These are phyloP conservation scores for Phialophora verrucosa DNA, from an alignment of 2,329 filamentous ascomycete genomes.

Conservation along the genomic window DNA sequence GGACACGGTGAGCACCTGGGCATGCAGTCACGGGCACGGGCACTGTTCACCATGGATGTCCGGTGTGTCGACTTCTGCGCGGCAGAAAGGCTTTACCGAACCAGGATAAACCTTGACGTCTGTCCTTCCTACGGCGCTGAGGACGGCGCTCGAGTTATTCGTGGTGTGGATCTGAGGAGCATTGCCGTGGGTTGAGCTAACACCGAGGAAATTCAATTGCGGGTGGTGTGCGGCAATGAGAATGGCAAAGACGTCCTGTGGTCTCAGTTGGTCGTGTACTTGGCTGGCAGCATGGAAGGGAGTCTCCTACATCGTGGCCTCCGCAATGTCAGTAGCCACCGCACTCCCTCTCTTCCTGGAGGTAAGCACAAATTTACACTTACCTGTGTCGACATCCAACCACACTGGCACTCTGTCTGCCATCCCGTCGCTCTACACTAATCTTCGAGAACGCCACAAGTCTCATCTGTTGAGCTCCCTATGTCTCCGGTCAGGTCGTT, in stretches of 20 bases:
- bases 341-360: background rate
- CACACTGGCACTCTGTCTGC: conserved; percentile 56
- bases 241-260: conserved; percentile 81
- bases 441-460: background rate
- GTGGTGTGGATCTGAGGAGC: conserved; percentile 84
- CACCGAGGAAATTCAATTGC: conserved; percentile 74
- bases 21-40: background rate
- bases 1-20: conserved; percentile 2
- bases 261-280: conserved; percentile 51
- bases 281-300: conserved; percentile 4
- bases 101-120: conserved; percentile 79
- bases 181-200: conserved; percentile 93
- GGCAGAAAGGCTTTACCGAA: conserved; percentile 71
- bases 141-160: conserved; percentile 77
- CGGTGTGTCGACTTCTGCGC: conserved; percentile 75
- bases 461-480: conserved; percentile 1
- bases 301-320: conserved; percentile 52
- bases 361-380: conserved; percentile 31
- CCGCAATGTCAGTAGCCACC: conserved; percentile 16
- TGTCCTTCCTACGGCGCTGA: conserved; percentile 78
- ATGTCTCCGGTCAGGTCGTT: background rate
- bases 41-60: conserved; percentile 75
- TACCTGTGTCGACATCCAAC: conserved; percentile 70
- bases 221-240: conserved; percentile 83
- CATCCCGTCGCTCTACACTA: conserved; percentile 10